A percentile compares a stretch with the other conserved stretches of the same genome.
Conservation (phyloP, 345 rosid genomes). For the Aurinia saxatilis region DNA sequence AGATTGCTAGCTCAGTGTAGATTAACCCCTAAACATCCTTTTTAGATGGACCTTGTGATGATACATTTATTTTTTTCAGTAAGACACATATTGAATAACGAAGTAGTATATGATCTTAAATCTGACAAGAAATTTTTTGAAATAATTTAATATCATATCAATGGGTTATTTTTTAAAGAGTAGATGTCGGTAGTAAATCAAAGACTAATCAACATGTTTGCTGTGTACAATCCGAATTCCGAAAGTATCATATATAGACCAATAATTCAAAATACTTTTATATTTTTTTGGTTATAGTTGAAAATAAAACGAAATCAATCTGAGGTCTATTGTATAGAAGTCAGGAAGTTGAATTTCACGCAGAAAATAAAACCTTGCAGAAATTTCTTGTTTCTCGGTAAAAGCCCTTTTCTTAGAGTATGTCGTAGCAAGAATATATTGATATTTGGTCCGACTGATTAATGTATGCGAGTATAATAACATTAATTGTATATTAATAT, state of each 20-base stretch:
- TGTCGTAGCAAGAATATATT: constrained; percentile 5
- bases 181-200: too few species aligned
- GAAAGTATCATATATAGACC: neutral
- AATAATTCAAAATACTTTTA: neutral
- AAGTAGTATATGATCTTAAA: too few species aligned
- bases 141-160: too few species aligned
- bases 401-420: neutral
- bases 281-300: too few species aligned
- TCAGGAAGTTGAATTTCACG: neutral
- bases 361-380: neutral
- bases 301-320: too few species aligned
- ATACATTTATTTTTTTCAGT: too few species aligned
- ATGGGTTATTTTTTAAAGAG: too few species aligned
- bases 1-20: neutral
- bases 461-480: neutral
- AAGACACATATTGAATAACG: too few species aligned
- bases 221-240: too few species aligned
- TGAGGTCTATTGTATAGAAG: neutral
- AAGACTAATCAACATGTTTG: too few species aligned
- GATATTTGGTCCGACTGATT: constrained; percentile 11
- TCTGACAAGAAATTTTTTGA: too few species aligned
- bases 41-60: neutral
- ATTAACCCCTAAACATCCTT: neutral
- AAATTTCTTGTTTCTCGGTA: neutral
- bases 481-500: neutral